Evolutionary conservation across 345 rosid species (phyloP).

Genomic region (Bretschneidera sinensis): DNA sequence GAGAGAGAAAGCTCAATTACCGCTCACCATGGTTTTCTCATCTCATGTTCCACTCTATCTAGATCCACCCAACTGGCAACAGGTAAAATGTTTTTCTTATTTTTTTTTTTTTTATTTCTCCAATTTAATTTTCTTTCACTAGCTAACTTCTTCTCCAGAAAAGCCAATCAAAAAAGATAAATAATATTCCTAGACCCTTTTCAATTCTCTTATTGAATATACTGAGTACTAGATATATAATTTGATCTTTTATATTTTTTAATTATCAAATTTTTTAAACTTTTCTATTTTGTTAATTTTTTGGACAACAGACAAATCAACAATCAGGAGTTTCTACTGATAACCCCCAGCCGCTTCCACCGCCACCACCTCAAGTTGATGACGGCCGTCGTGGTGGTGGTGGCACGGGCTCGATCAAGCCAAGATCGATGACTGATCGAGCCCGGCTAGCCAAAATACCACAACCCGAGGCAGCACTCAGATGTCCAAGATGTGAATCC

Average conservation of each 20-base stretch:
- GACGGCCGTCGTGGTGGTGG: constrained; percentile 30
- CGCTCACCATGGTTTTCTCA: constrained; percentile 47
- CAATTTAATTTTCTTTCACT: neutral
- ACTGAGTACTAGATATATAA: too few species aligned
- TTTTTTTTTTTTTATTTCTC: constrained; percentile 7
- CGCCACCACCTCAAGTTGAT: constrained; percentile 15
- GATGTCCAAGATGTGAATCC: constrained; percentile 69
- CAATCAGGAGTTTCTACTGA: constrained; percentile 24
- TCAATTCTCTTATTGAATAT: constrained; percentile 41
- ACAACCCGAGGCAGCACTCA: constrained; percentile 49
- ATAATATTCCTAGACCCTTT: constrained; percentile 29
- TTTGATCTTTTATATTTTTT: constrained; percentile 17
- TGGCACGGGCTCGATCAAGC: constrained; percentile 26
- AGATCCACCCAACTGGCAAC: constrained; percentile 66
- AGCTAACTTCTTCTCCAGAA: constrained; percentile 20
- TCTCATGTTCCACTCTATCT: constrained; percentile 47
- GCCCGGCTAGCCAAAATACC: constrained; percentile 55
- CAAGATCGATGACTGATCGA: constrained; percentile 49
- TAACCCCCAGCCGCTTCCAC: constrained; percentile 25
- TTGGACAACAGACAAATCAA: constrained; percentile 39
- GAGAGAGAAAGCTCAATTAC: constrained; percentile 25
- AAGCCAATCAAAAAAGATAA: constrained; percentile 25
- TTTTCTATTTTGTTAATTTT: neutral
- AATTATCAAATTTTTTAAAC: neutral
- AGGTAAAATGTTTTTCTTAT: constrained; percentile 31